Percentiles rank a stretch among this genome's conserved stretches.
These are phyloP conservation scores for Colletotrichum salicis DNA, from an alignment of 2,329 filamentous ascomycete genomes.

Conservation along the genomic window DNA sequence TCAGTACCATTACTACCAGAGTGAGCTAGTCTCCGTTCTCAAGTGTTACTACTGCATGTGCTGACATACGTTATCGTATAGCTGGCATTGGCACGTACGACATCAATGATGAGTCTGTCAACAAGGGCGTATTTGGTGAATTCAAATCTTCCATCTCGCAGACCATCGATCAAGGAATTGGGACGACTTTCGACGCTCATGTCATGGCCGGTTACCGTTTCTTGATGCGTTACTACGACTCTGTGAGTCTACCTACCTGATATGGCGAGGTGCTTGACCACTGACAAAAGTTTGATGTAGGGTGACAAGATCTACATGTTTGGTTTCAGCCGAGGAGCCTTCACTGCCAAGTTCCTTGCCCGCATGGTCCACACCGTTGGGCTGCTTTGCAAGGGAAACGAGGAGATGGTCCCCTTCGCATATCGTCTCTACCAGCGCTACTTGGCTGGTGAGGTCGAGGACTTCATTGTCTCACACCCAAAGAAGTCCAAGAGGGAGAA, in stretches of 20 bases:
- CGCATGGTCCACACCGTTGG: conserved; percentile 62
- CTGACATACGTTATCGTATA: conserved; percentile 32
- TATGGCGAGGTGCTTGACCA: neutral
- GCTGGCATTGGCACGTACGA: conserved; percentile 63
- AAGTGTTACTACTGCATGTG: neutral
- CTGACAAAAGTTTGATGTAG: conserved; percentile 35
- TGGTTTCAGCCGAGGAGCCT: conserved; percentile 63
- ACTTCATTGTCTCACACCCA: conserved; percentile 41
- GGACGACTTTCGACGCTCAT: conserved; percentile 60
- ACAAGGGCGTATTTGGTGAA: conserved; percentile 48
- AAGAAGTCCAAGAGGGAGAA: conserved; percentile 17
- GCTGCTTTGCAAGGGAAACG: conserved; percentile 61
- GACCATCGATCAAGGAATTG: conserved; percentile 55
- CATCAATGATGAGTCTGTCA: conserved; percentile 53
- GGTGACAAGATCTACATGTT: conserved; percentile 65
- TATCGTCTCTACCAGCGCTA: conserved; percentile 56
- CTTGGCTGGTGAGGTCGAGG: conserved; percentile 50
- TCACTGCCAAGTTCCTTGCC: conserved; percentile 63
- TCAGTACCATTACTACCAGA: conserved; percentile 63
- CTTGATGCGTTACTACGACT: conserved; percentile 63
- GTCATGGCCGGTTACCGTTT: conserved; percentile 65
- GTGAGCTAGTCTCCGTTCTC: conserved; percentile 40
- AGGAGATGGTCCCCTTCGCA: conserved; percentile 64
- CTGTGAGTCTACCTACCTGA: conserved; percentile 40
- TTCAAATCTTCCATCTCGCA: conserved; percentile 49